phyloP scores from a whole-genome alignment of 306 rosid species.

The Cyamopsis tetragonoloba region DNA sequence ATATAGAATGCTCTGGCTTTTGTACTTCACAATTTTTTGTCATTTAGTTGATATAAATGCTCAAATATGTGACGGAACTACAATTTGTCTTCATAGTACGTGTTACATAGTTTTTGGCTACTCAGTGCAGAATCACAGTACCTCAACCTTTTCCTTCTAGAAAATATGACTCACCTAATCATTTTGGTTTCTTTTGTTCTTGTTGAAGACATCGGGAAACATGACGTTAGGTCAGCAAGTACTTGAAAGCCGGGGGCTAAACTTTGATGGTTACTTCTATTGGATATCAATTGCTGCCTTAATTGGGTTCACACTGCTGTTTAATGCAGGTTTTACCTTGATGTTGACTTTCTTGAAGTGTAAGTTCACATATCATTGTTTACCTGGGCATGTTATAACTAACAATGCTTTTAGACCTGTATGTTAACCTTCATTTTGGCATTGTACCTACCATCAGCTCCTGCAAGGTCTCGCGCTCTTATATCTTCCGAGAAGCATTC shows the following conservation, averaged over 20 bases:
- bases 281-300: constrained; percentile 54
- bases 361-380: constrained; percentile 15
- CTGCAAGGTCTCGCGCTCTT: constrained; percentile 42
- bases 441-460: constrained; percentile 36
- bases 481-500: constrained; percentile 37
- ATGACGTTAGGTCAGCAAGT: constrained; percentile 42
- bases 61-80: neutral
- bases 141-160: neutral
- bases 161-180: neutral
- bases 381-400: constrained; percentile 4
- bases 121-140: neutral
- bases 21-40: neutral
- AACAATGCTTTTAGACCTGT: neutral
- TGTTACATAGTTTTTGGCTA: neutral
- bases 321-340: constrained; percentile 45
- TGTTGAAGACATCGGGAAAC: constrained; percentile 43
- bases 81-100: neutral
- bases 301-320: constrained; percentile 40
- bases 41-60: neutral
- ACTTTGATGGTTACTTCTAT: constrained; percentile 41
- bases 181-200: neutral
- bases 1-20: neutral
- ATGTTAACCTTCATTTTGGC: constrained; percentile 7
- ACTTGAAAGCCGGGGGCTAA: constrained; percentile 39
- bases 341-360: constrained; percentile 38